Evolutionary conservation across 768 basidiomycete species (phyloP).

Genomic region (Lentinula sp.): DNA sequence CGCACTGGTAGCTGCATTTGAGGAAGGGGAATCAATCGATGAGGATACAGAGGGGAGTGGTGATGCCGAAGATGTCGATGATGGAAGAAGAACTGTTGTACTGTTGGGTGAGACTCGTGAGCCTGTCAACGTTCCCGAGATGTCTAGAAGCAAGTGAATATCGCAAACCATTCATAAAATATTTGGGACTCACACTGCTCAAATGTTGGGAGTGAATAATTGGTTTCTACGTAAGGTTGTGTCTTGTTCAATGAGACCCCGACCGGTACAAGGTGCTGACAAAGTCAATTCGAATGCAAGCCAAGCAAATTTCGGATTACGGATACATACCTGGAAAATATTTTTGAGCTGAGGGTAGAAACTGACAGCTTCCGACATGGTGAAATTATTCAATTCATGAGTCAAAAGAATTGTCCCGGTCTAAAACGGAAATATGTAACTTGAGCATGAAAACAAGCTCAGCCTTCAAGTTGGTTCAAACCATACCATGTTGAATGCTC

Average conservation of each 20-base stretch:
- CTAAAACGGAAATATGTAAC: conserved; percentile 24
- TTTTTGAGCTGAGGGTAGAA: conserved; percentile 37
- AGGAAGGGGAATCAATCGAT: neutral
- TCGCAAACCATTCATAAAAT: no score
- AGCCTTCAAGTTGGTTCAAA: neutral
- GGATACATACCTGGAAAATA: conserved; percentile 33
- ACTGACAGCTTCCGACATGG: conserved; percentile 51
- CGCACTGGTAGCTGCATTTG: neutral
- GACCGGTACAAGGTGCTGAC: conserved; percentile 46
- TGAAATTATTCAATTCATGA: conserved; percentile 56
- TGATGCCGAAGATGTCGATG: neutral
- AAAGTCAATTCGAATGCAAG: neutral
- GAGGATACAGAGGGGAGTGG: neutral
- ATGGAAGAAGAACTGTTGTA: neutral
- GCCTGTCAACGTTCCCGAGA: neutral
- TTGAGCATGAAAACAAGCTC: neutral
- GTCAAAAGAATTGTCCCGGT: conserved; percentile 48
- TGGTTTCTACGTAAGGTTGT: conserved; percentile 45
- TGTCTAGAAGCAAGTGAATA: neutral
- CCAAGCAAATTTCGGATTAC: conserved; percentile 14
- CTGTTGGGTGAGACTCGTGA: neutral
- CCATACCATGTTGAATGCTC: conserved; percentile 33
- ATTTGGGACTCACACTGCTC: conserved; percentile 32
- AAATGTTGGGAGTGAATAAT: conserved; percentile 36
- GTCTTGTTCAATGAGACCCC: conserved; percentile 44